Evolutionary conservation across 139 green algal genomes (phyloP).

Genomic region (Klebsormidium nitens): DNA sequence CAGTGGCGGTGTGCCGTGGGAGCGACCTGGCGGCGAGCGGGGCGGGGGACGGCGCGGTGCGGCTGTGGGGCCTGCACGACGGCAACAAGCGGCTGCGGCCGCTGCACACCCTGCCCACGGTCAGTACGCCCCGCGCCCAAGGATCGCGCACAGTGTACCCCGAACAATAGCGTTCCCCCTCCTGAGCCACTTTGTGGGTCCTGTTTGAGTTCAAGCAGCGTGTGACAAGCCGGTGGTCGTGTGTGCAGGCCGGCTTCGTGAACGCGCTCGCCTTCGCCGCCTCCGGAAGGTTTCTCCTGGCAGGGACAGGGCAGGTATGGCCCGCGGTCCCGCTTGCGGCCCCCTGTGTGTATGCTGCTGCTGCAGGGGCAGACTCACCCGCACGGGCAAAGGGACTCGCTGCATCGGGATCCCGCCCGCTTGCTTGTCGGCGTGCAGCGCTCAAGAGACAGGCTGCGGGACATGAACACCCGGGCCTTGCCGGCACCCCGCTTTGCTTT

Average conservation of each 20-base stretch:
- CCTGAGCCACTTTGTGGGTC: too few species aligned
- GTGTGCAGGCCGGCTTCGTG: conserved; percentile 70
- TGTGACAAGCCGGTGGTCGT: neutral
- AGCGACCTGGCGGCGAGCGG: conserved; percentile 78
- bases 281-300: conserved; percentile 68
- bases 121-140: neutral
- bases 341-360: neutral
- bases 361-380: neutral
- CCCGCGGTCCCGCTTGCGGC: neutral
- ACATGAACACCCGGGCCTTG: neutral
- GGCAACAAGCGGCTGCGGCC: conserved; percentile 26
- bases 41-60: conserved; percentile 77
- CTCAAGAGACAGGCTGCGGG: neutral
- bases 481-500: neutral
- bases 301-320: conserved; percentile 63
- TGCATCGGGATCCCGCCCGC: neutral
- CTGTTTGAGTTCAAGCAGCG: too few species aligned
- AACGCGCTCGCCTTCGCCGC: conserved; percentile 74
- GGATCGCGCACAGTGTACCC: too few species aligned
- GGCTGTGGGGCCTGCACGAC: conserved; percentile 67
- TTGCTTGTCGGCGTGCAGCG: neutral
- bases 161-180: too few species aligned
- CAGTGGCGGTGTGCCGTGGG: conserved; percentile 60
- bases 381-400: neutral
- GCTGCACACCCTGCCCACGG: conserved; percentile 59